Evolutionary conservation across 75 land plant genomes (phyloP), one percentile per base, ranked within the genome.

Genomic region (Pinus albicaulis): DNA sequence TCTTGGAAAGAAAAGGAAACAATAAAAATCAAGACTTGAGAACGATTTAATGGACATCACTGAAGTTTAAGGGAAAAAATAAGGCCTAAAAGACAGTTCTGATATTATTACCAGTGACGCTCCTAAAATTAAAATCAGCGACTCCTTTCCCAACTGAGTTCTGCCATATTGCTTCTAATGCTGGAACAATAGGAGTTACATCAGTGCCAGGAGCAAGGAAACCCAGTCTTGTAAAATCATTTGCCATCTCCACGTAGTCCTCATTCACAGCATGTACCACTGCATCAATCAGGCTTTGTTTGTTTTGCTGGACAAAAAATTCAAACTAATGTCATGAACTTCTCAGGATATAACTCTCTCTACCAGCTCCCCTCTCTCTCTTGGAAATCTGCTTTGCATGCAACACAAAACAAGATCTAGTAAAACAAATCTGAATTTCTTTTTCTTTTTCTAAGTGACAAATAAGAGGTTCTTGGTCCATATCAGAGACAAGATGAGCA

Each of bases 211-310:
- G 92, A 58, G 98, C 98, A 57, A 96, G 88, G 61, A 96, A 96
- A 11, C 99, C 99, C 62, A 96, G 93, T 80, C 99, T 90, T 14
- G 98, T 94, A 73, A 96, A 94, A 82, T 96, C 99, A 76, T 92
- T 91, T 80, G 99, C 99, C 99, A 96, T 96, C 82, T 96, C 99
- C 70, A 73, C 83, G 78, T 96, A 96, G 60, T 96, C 99, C 81
- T 96, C 99, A 80, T 96, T 96, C 34, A 96, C 99, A 83, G 99
- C 99, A 86, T 96, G 99, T 31, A 96, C 99, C 77, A 96, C 99
- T 71, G 99, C 99, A 89, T 96, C 99, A 60, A 96, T 96, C 80
- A 96, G 73, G 72, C 92, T 92, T 80, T 96, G 93, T 74, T 96
- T 96, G 73, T 96, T 96, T 84, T 82, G 95, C 99, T 96, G 95